phyloP scores from a whole-genome alignment of 331 rosid species.

The Pyracantha coccinea region DNA sequence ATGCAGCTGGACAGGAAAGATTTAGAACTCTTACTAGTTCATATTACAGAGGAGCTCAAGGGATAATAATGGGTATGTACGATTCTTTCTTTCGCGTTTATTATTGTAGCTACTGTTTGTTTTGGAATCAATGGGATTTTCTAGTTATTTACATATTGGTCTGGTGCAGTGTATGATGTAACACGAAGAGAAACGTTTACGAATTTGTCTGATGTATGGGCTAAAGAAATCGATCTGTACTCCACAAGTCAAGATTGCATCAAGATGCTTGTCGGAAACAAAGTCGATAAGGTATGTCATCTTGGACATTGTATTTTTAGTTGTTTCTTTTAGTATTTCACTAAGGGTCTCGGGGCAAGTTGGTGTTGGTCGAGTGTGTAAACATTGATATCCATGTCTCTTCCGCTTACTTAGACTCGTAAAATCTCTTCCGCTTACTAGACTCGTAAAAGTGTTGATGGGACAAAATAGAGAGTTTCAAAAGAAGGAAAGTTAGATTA shows the following conservation, averaged over 20 bases:
- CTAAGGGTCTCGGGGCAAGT: neutral
- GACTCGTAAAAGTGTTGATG: neutral
- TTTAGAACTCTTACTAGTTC: conserved; percentile 83
- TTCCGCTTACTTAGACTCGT: neutral
- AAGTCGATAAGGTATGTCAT: conserved; percentile 30
- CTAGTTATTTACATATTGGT: neutral
- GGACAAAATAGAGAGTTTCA: neutral
- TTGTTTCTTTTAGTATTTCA: neutral
- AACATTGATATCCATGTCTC: neutral
- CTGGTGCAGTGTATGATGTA: conserved; percentile 36
- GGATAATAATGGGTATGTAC: conserved; percentile 71
- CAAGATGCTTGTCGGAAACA: conserved; percentile 46
- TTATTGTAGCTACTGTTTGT: neutral
- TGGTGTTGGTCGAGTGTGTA: neutral
- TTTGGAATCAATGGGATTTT: neutral
- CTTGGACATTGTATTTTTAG: neutral
- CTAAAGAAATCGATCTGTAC: conserved; percentile 45
- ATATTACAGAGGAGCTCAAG: conserved; percentile 83
- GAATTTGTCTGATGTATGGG: conserved; percentile 57
- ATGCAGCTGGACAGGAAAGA: conserved; percentile 82
- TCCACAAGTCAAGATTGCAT: conserved; percentile 35
- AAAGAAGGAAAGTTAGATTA: neutral
- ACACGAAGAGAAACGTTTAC: conserved; percentile 43
- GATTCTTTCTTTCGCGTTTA: neutral
- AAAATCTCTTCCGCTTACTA: neutral